Base-by-base conservation (phyloP, 2,329 filamentous ascomycete genomes). In the Epichloe festucae region DNA sequence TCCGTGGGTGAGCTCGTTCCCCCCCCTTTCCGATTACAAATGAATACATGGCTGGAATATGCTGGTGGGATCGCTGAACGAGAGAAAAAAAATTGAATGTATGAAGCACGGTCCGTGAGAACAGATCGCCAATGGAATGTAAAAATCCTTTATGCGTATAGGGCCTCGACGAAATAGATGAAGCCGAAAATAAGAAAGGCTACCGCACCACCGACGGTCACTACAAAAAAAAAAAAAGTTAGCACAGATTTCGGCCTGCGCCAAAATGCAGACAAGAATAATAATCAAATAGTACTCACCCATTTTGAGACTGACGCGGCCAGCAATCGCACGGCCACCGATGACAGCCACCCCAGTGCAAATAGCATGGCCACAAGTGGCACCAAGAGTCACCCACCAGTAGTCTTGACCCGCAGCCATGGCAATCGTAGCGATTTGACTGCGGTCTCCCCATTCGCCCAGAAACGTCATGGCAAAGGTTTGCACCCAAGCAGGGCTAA, bases 381-480 rank as follows among this genome's bases (percentile, higher is more conserved):
- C 91, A 53, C 93, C 93, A 46, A 89, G 75, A 4, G 89, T 96
- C 38, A 98, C 93, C 87, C 89, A 96, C 91, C 91, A 97, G 68
- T 97, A 98, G 66, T 98, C 93, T 67, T 95, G 88, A 19, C 93
- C 93, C 36, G 93, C 91, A 48, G 93, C 93, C 93, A 98, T 98
- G 50, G 93, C 93, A 64, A 98, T 95, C 0, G 93, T 98, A 21
- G 93, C 93, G 62, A 98, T 97, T 71, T 98, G 93, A 65, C 88
- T 95, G 59, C 93, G 82, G 63, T 98, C 93, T 52, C 93, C 93
- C 93, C 93, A 98, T 68, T 98, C 93, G 41, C 93, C 93, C 34
- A 98, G 72, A 71, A 98, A 98, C 2, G 93, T 98, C 93, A 98
- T 98, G 60, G 94, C 81, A 65, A 98, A 98, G 0, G 93, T 98